These are phyloP conservation scores for Suillus hirtellus DNA, from an alignment of 768 basidiomycete species.

Conservation along the genomic window DNA sequence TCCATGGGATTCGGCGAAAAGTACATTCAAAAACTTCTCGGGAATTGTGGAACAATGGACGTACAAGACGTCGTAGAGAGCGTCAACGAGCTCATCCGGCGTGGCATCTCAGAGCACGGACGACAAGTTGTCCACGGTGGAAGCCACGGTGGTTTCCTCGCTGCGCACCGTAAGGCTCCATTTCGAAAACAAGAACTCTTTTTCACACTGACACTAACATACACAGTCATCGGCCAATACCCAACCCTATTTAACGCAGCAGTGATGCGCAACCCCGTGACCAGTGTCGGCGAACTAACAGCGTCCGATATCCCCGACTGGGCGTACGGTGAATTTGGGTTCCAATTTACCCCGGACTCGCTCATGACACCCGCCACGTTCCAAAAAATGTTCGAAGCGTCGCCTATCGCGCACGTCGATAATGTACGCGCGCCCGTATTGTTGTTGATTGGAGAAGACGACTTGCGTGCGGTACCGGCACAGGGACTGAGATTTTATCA, in stretches of 20 bases:
- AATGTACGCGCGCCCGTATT: conserved; percentile 54
- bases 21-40: conserved; percentile 54
- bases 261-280: conserved; percentile 69
- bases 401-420: conserved; percentile 58
- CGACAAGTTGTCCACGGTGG: conserved; percentile 63
- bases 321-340: conserved; percentile 45
- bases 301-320: conserved; percentile 72
- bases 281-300: conserved; percentile 55
- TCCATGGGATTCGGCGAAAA: conserved; percentile 65
- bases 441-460: conserved; percentile 58
- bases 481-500: conserved; percentile 69
- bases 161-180: conserved; percentile 51
- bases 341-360: conserved; percentile 34
- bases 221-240: conserved; percentile 63
- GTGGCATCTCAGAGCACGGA: conserved; percentile 51
- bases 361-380: conserved; percentile 49
- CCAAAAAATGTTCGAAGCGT: conserved; percentile 44
- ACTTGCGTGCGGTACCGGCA: conserved; percentile 60
- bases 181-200: neutral
- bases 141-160: conserved; percentile 70
- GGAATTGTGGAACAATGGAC: conserved; percentile 63
- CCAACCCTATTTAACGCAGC: conserved; percentile 64
- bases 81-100: conserved; percentile 47
- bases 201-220: neutral
- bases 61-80: conserved; percentile 64